Evolutionary conservation across 768 basidiomycete species (phyloP), one percentile per base, ranked within the genome.

Genomic region (Boletus tylopilopsis): DNA sequence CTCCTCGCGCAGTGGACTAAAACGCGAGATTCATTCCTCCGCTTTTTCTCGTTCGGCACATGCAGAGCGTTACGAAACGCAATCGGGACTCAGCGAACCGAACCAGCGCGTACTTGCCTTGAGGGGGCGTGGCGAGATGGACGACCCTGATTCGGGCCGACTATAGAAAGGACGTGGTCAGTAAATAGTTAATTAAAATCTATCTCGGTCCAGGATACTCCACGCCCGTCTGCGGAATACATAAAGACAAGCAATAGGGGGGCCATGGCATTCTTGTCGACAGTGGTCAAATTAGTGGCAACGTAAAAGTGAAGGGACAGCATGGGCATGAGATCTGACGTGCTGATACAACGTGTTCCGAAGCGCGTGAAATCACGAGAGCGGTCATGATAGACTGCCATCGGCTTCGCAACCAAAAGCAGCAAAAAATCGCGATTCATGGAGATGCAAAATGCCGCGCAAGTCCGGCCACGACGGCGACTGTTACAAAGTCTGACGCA

Each of bases 11-110:
- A 69, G 59, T 55, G 54, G 58, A 45, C 50, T 15, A 54, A 63
- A 67, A 66, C 68, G 63, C 55, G 66, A 67, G 64, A 67, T 69
- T 66, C 68, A 69, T 67, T 64, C 63, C 56, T 58, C 60, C 55
- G 63, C 58, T 23, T 49, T 68, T 58, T 67, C 52, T 63, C 53
- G 54, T 45, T 56, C 48, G 55, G 58, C 56, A 69, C 66, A 67
- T 55, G 64, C 58, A 49, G 55, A 43, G 53, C 23, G 59, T 69
- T 64, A 69, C 65, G 66, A 60, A 55, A 69, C 53, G 61, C 49
- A 51, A 61, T 65, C 64, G 67, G 58, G 55, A 42, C 65, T 57
- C 67, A 67, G 67, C 66, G 68, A 67, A 66, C 51, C 62, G 66
- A 66, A 30, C 64, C 65, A 67, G 66, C 63, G 67, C 66, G 59